Conservation (phyloP, 2,329 filamentous ascomycete genomes). For the Torrubiella hemipterigena region DNA sequence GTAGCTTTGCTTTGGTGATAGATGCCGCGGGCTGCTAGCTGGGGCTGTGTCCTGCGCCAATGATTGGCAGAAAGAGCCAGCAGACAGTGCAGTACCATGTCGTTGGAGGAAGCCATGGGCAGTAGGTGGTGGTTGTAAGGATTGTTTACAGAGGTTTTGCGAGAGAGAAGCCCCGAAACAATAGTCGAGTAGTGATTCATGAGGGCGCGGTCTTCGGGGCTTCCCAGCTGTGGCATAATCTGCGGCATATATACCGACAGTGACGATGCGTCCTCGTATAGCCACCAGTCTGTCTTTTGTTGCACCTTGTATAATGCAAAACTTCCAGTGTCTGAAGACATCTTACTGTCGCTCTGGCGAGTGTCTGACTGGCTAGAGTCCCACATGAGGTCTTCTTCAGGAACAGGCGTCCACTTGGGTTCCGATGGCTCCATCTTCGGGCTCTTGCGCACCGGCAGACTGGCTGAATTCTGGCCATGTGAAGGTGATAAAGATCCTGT, state of each 20-base stretch:
- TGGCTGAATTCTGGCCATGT: too few species aligned
- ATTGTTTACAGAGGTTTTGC: slow-evolving; percentile 15
- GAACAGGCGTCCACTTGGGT: too few species aligned
- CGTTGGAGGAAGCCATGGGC: slow-evolving; percentile 19
- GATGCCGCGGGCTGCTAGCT: slow-evolving; percentile 16
- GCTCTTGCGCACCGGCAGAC: too few species aligned
- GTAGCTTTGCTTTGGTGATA: slow-evolving; percentile 19
- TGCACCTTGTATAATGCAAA: too few species aligned
- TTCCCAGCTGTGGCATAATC: slow-evolving; percentile 16
- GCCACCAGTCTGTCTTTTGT: too few species aligned
- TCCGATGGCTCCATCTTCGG: too few species aligned
- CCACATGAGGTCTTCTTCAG: too few species aligned
- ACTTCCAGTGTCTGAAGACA: too few species aligned
- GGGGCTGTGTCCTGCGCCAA: slow-evolving; percentile 20
- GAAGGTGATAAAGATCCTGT: too few species aligned
- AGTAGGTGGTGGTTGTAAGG: slow-evolving; percentile 20
- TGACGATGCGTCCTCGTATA: slow-evolving; percentile 7
- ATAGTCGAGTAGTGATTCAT: slow-evolving; percentile 22
- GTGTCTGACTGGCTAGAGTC: too few species aligned
- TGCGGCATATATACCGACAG: slow-evolving; percentile 17
- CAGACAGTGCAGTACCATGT: slow-evolving; percentile 19
- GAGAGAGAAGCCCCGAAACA: slow-evolving; percentile 19
- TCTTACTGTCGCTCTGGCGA: too few species aligned
- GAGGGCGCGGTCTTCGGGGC: slow-evolving; percentile 17
- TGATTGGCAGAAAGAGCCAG: slow-evolving; percentile 21